These are phyloP conservation scores for Mesembryanthemum crystallinum DNA, from an alignment of 148 eudicot species.

Conservation along the genomic window DNA sequence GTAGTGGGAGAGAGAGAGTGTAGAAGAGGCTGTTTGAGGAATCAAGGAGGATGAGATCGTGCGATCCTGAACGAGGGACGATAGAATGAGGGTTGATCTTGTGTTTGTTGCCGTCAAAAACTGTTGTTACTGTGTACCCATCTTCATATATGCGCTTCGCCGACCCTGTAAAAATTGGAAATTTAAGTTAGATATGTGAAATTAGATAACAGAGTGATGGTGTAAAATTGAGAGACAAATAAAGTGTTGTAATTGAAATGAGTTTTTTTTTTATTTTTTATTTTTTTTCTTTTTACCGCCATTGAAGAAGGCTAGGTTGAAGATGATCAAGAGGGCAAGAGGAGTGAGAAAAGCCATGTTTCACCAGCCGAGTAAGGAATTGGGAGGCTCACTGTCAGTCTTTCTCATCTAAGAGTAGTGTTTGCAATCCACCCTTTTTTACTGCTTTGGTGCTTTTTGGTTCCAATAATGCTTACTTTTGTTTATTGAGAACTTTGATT, in stretches of 20 bases:
- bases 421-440: too few relatives aligned
- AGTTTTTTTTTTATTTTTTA: too few relatives aligned
- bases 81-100: conserved; percentile 46
- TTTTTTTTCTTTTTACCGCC: neutral
- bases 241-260: neutral
- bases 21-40: conserved; percentile 44
- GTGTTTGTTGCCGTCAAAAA: conserved; percentile 57
- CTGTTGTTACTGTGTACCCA: conserved; percentile 65
- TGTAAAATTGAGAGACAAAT: neutral
- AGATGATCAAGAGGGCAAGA: conserved; percentile 14
- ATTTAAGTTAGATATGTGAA: neutral
- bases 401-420: too few relatives aligned
- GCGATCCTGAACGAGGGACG: conserved; percentile 25
- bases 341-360: conserved; percentile 10
- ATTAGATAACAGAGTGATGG: neutral
- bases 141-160: conserved; percentile 49
- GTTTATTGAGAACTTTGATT: too few relatives aligned
- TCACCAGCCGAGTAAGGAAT: neutral
- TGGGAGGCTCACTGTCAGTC: neutral
- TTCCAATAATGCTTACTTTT: too few relatives aligned
- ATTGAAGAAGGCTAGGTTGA: conserved; percentile 18
- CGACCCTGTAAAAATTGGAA: conserved; percentile 17
- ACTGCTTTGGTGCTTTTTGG: too few relatives aligned
- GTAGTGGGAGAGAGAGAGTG: conserved; percentile 40
- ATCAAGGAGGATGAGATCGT: conserved; percentile 61